Conservation (phyloP, 2,329 filamentous ascomycete species). For the Sclerotinia minor region DNA sequence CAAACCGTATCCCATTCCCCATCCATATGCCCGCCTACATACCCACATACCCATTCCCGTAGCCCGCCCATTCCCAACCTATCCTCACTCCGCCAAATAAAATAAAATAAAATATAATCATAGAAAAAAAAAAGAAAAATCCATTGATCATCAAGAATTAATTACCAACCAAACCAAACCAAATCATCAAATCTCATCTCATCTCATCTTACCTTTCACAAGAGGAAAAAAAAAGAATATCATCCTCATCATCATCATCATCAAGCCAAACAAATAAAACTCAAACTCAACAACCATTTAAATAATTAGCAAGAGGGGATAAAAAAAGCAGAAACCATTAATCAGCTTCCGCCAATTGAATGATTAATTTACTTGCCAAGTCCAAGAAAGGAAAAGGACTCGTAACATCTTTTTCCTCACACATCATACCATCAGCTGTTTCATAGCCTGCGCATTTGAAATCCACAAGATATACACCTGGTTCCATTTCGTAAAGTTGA, state of each 20-base stretch:
- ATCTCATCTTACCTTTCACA: not conserved
- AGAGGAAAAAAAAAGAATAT: not conserved
- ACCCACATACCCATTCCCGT: not conserved
- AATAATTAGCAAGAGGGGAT: not conserved
- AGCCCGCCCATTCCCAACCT: not conserved
- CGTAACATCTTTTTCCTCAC: constrained; percentile 92
- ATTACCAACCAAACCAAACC: too few species aligned
- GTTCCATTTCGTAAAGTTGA: constrained; percentile 92
- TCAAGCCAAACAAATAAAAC: not conserved
- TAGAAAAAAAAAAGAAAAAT: constrained; percentile 12
- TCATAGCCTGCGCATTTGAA: constrained; percentile 99
- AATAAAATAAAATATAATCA: not conserved
- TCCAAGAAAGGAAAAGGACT: constrained; percentile 96
- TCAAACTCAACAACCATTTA: not conserved
- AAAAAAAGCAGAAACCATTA: constrained; percentile 34
- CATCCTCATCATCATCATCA: not conserved
- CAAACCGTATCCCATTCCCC: too few species aligned
- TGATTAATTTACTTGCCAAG: constrained; percentile 86
- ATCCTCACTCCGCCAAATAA: not conserved
- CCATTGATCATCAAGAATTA: not conserved
- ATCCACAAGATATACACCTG: constrained; percentile 90
- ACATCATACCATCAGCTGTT: constrained; percentile 66
- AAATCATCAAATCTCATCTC: not conserved
- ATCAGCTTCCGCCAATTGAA: constrained; percentile 84
- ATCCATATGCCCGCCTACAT: not conserved